Base-by-base conservation (phyloP, 352 stramenopile genomes). In the Phytophthora vignae region DNA sequence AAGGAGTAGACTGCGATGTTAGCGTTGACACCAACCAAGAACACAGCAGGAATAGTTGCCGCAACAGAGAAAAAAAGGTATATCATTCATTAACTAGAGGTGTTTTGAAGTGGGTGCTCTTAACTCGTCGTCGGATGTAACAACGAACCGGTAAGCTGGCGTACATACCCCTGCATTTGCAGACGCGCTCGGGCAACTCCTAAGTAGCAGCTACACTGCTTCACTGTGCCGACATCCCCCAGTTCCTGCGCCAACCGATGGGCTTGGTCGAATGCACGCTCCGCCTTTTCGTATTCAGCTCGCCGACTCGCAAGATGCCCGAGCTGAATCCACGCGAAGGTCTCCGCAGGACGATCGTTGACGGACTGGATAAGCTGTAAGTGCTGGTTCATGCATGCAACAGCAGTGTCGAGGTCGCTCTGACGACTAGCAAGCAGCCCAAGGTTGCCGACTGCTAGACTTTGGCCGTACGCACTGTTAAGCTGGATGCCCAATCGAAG, bases 381-480 rank as follows among this genome's bases (percentile, higher is more conserved):
- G 67, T 97, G 90, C 76, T 97, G 92, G 60, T 98, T 92, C 74
- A 98, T 89, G 63, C 91, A 98, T 7, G 91, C 88, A 9, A 80
- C 68, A 0, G 91, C 90, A 4, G 90, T 97, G 10, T 91, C 77
- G 15, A 88, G 33, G 57, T 97, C 92, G 33, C 86, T 87, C 64
- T 97, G 90, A n/a, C 89, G 80, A 54, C 90, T 93, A 11, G 90
- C 91, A 15, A 98, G 67, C 12, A 96, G 77, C 0, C 92, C 91
- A 4, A 98, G 77, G 64, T 98, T 98, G 12, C 91, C 91, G 4
- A 97, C 91, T 1, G 91, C 88, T 12, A 97, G 81, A 71, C 86
- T 93, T 62, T 98, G 92, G 11, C 87, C 89, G 60, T 95, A 96
- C 4, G 84, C 70, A 64, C 86, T 96, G 68, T 96, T 93, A 33